Evolutionary conservation across 176 grass and related monocot genomes (phyloP), one percentile per base, ranked within the genome.

Genomic region (Musa acuminata): DNA sequence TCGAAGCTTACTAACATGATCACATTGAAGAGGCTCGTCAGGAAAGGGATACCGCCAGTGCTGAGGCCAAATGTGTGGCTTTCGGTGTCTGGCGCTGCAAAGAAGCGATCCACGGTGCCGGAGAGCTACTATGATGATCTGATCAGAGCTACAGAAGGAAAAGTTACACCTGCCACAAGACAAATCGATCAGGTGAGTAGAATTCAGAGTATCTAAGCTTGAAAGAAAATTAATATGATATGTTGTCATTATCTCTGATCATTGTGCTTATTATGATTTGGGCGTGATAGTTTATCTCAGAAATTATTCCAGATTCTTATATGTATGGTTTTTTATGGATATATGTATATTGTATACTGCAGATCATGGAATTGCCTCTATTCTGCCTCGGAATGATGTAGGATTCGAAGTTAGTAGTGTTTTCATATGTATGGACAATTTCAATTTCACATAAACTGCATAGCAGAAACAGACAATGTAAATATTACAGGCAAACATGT

Each of bases 61-160:
- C 67, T 91, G 48, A 85, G 95, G 48, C 95, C 90, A 8, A 99
- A 99, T 78, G 78, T 99, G 26, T 99, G 95, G 95, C 64, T 99
- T 21, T 91, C 95, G 0, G 87, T 94, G 19, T 99, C 95, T 0
- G 95, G 95, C 25, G 90, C 95, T 3, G 84, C 86, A 60, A 94
- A 94, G 84, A 99, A 99, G 78, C 78, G 86, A 1, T 99, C 95
- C 1, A 99, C 95, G 1, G 95, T 99, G 21, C 95, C 95, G 1
- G 95, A 99, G 80, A 91, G 90, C 0, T 99, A 99, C 77, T 99
- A 99, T 50, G 88, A 94, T 58, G 95, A 99, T 72, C 85, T 99
- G 11, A 99, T 88, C 64, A 65, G 86, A 49, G 90, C 90, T 53
- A 94, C 95, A 0, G 95, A 99, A 74, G 95, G 90, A 58, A 94